Base-by-base conservation (phyloP, 768 basidiomycete species). In the Pleurotus djamor region DNA sequence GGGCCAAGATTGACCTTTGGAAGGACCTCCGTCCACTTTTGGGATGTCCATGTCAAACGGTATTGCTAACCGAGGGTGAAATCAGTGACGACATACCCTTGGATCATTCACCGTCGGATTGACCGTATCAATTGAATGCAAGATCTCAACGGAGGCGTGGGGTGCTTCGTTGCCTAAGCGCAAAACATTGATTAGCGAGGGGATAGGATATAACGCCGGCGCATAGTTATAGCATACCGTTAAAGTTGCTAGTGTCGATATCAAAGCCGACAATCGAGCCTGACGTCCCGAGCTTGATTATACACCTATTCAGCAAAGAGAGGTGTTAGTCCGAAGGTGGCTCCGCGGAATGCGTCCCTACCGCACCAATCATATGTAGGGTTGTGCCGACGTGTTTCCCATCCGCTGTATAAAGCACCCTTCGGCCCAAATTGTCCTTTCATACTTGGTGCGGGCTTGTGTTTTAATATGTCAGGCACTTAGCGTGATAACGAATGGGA, bases 361-460 rank as follows among this genome's bases (percentile, higher is more conserved):
- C 55, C 48, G 52, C 64, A 94, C 96, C 97, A 98, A 71, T 99
- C 97, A 66, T 87, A 84, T 1, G 80, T 68, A 1, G 90, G 86
- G 72, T 97, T 98, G 72, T 99, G 97, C 64, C 97, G 76, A 44
- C 94, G 78, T 32, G 82, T 83, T 71, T 99, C 97, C 97, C 97
- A 99, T 56, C 96, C 97, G 63, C 89, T 92, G 72, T 82, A 98
- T 21, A 98, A 74, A 0, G 96, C 96, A 21, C 97, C 97, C 44
- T 95, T 96, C 2, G 94, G 92, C 5, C 96, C 96, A 66, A 95
- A 99, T 65, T 95, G 93, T n/a, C 97, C 97, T 72, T 96, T 95
- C 69, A 97, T 74, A 64, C 88, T 93, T 4, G 81, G 83, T 21
- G 96, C 86, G 5, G 96, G 91, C 95, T 97, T 61, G 44, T 16